phyloP scores from a whole-genome alignment of 2,329 filamentous ascomycete species.

The Cytospora chrysosperma region DNA sequence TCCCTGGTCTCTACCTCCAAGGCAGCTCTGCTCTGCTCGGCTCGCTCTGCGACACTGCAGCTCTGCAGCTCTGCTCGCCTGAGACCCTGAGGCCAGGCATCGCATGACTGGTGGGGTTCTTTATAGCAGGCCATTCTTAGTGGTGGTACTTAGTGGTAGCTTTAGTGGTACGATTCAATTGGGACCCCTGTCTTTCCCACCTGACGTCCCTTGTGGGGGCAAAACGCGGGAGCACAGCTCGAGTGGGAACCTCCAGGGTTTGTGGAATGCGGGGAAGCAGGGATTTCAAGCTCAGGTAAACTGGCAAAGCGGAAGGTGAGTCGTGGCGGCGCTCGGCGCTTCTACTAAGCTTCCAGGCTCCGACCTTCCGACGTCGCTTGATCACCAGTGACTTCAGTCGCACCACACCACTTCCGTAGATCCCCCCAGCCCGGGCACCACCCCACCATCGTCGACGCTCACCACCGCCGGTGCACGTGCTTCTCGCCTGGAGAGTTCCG shows the following conservation, averaged over 20 bases:
- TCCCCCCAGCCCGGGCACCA: constrained; percentile 7
- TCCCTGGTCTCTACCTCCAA: background rate
- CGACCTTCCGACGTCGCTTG: constrained; percentile 14
- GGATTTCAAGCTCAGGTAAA: background rate
- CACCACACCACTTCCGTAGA: constrained; percentile 2
- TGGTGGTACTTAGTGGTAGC: constrained; percentile 17
- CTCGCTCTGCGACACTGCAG: too few species aligned
- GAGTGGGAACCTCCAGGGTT: constrained; percentile 8
- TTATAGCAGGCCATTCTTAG: constrained; percentile 16
- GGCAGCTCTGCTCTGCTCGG: background rate
- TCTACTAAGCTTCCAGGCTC: background rate
- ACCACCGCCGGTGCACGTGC: constrained; percentile 1
- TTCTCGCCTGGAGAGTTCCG: constrained; percentile 1
- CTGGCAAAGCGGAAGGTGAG: background rate
- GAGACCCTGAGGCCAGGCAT: background rate
- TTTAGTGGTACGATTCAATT: constrained; percentile 13
- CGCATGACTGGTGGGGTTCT: constrained; percentile 16
- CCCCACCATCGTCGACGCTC: constrained; percentile 3
- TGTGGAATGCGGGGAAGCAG: constrained; percentile 14
- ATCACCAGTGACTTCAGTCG: constrained; percentile 8
- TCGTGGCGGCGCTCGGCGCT: background rate
- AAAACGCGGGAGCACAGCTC: background rate
- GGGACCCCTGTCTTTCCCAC: constrained; percentile 1
- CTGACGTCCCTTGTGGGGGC: constrained; percentile 6
- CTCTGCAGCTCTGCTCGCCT: too few species aligned